Percentiles rank a stretch among this genome's conserved stretches.
These are phyloP conservation scores for Aegilops tauschii DNA, from an alignment of 176 grass and related monocot species.

Conservation along the genomic window DNA sequence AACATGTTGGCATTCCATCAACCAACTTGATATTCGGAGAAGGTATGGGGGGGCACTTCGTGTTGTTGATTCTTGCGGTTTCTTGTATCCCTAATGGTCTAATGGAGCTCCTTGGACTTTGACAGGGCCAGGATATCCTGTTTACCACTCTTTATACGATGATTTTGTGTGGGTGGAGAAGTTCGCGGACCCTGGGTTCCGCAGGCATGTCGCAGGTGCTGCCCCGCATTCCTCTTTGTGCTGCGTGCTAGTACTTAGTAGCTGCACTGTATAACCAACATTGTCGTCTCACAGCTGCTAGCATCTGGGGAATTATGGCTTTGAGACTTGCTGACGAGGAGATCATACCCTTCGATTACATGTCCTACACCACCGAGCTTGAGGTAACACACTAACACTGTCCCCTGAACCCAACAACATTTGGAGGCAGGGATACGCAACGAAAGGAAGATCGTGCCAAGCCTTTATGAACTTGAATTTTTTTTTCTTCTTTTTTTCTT, in stretches of 20 bases:
- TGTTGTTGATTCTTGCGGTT: background rate
- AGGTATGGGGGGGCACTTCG: constrained; percentile 24
- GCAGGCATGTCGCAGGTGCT: constrained; percentile 73
- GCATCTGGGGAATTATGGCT: constrained; percentile 86
- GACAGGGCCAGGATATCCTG: constrained; percentile 57
- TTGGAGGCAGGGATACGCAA: background rate
- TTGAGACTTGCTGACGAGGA: constrained; percentile 74
- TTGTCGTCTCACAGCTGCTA: constrained; percentile 50
- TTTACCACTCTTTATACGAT: constrained; percentile 90
- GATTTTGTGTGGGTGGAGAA: constrained; percentile 87
- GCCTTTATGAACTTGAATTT: background rate
- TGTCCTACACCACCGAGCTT: constrained; percentile 59
- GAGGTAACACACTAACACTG: constrained; percentile 33
- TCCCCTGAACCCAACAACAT: background rate
- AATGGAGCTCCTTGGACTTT: background rate
- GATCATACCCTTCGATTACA: constrained; percentile 77
- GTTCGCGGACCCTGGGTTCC: constrained; percentile 82
- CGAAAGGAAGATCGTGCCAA: background rate
- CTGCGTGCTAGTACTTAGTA: background rate
- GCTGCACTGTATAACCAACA: background rate
- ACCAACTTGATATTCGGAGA: constrained; percentile 69
- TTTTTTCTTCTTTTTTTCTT: background rate
- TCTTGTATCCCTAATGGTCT: background rate
- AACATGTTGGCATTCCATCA: constrained; percentile 83
- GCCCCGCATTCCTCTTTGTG: background rate